Conservation (phyloP, 169 alveolate species). For the Eimeria necatrix region DNA sequence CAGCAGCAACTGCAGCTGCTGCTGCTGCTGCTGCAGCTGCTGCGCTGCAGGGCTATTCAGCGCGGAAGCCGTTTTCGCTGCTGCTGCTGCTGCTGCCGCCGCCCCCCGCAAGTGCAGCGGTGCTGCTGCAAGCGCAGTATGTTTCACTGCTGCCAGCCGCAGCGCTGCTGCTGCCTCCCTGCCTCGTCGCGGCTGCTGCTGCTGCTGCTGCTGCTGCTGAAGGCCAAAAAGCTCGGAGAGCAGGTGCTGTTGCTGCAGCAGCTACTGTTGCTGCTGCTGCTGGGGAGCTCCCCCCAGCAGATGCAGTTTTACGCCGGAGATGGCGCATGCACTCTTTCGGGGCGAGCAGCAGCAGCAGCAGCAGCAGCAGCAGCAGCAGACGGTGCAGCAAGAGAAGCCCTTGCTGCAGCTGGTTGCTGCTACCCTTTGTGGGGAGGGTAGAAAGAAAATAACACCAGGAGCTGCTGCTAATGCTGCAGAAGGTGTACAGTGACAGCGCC, state of each 20-base stretch:
- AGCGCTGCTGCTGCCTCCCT: not conserved
- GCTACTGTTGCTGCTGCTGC: slow-evolving; percentile 9
- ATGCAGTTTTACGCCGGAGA: not conserved
- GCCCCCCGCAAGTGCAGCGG: not conserved
- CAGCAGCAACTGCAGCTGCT: slow-evolving; percentile 3
- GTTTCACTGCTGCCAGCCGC: slow-evolving; percentile 3
- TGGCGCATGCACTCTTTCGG: not conserved
- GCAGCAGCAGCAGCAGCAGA: slow-evolving; percentile 16
- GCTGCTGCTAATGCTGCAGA: slow-evolving; percentile 48
- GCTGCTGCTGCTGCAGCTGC: slow-evolving; percentile 56
- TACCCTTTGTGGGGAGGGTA: slow-evolving; percentile 2
- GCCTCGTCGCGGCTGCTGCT: not conserved
- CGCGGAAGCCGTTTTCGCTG: not conserved
- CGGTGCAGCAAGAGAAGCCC: not conserved
- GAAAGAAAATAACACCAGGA: not conserved
- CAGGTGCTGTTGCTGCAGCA: not conserved
- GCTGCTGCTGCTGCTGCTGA: slow-evolving; percentile 6
- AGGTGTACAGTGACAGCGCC: not conserved
- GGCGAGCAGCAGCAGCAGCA: slow-evolving; percentile 44
- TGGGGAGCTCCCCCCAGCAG: not conserved
- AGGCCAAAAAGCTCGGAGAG: too few species aligned
- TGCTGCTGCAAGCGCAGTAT: not conserved
- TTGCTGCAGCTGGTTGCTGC: slow-evolving; percentile 9
- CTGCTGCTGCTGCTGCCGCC: slow-evolving; percentile 36
- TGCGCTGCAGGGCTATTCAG: not conserved